Base-by-base conservation (phyloP, 140 eudicot species). In the Erigeron philadelphicus region DNA sequence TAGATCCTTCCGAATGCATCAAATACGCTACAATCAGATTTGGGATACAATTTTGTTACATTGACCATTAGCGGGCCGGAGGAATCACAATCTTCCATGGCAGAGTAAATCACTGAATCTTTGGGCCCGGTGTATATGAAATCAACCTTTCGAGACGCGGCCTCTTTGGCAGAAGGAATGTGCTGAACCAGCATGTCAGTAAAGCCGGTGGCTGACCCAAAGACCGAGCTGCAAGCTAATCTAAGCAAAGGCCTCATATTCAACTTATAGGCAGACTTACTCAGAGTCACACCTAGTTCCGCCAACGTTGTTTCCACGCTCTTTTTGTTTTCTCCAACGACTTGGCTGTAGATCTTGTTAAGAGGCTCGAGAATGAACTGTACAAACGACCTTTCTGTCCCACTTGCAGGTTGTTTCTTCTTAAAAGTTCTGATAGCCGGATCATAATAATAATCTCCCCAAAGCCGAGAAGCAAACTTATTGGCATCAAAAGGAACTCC, bases 1-100 rank as follows among this genome's bases (percentile, higher is more conserved):
- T 94, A 94, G n/a, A 94, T 95, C 87, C 97, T 79, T 52, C 99
- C 99, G 81, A 90, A 94, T 16, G 97, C 99, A 82, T 94, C 99
- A 79, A 94, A 94, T 21, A 94, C 97, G 19, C 95, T 85, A 69
- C 99, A 94, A 35, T 94, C 99, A 0, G 99, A 81, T 74, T 94
- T 94, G 0, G 99, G 99, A 72, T 89, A 94, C 56, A 94, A 70
- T 70, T 94, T 94, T 13, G 97, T 94, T 25, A 94, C 72, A 56
- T 94, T 87, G 53, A 94, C 97, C 99, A 94, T 94, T 35, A 94
- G 81, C 9, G 99, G 99, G 9, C 97, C 97, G 7, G 89, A 78
- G 0, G 97, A 83, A 76, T 89, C 95, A 78, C 96, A 94, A 7
- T 77, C 71, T 63, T 79, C 87, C 95, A 94, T 94, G 19, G 95